phyloP scores from a whole-genome alignment of 805 yeast species.

The Candida dendrica region DNA sequence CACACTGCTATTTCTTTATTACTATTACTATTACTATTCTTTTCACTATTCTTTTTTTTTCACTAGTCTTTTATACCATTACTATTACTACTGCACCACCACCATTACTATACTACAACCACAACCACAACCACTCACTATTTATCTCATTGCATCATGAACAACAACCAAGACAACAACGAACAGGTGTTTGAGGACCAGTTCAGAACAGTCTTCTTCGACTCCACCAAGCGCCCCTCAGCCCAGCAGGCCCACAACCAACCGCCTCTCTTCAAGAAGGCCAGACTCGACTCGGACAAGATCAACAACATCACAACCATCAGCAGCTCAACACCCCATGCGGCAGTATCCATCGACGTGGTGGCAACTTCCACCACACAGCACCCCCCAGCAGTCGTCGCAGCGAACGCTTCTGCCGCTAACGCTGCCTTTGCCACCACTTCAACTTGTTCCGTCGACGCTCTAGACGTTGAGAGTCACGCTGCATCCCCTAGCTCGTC shows the following conservation, averaged over 20 bases:
- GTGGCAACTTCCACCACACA: slow-evolving; percentile 16
- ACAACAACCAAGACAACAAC: slow-evolving; percentile 27
- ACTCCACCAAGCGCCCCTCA: slow-evolving; percentile 15
- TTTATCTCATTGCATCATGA: no score
- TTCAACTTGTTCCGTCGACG: not conserved
- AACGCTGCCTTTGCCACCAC: slow-evolving; percentile 5
- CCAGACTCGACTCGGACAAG: slow-evolving; percentile 20
- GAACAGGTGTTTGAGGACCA: slow-evolving; percentile 28
- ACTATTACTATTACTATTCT: no score
- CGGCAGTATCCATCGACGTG: slow-evolving; percentile 1
- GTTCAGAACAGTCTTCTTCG: slow-evolving; percentile 21
- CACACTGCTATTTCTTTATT: no score
- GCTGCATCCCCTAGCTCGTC: slow-evolving; percentile 8
- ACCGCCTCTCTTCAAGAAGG: slow-evolving; percentile 24
- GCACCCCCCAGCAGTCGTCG: slow-evolving; percentile 10
- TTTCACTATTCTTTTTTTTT: no score
- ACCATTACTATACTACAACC: no score
- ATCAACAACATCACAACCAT: slow-evolving; percentile 6
- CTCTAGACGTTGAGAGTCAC: slow-evolving; percentile 6
- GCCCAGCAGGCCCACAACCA: slow-evolving; percentile 8
- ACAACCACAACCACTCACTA: no score
- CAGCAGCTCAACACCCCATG: not conserved
- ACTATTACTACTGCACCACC: no score
- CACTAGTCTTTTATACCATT: no score
- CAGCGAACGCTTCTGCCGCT: slow-evolving; percentile 7